Evolutionary conservation across 345 rosid species (phyloP).

Genomic region (Trapa bicornis): DNA sequence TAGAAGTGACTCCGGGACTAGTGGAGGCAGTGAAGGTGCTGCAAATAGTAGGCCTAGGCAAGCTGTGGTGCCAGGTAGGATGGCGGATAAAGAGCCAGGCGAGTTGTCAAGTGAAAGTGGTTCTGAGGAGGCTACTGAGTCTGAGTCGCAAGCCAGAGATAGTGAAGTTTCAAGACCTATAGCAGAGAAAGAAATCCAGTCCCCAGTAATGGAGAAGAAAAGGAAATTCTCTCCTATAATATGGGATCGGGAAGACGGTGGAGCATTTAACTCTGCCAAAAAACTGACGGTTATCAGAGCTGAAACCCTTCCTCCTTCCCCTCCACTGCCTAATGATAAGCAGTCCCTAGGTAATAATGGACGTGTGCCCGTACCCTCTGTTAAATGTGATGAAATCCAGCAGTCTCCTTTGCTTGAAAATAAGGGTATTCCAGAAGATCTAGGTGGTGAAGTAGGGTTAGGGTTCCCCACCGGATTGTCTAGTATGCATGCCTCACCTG

Average conservation of each 20-base stretch:
- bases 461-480: slow-evolving; percentile 27
- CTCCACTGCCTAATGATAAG: slow-evolving; percentile 32
- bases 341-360: slow-evolving; percentile 33
- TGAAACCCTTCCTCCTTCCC: slow-evolving; percentile 38
- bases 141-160: slow-evolving; percentile 30
- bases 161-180: slow-evolving; percentile 19
- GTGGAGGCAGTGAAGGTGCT: slow-evolving; percentile 24
- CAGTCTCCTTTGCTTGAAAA: slow-evolving; percentile 22
- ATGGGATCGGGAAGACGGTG: slow-evolving; percentile 84
- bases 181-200: slow-evolving; percentile 33
- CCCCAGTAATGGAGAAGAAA: slow-evolving; percentile 46
- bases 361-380: slow-evolving; percentile 26
- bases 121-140: slow-evolving; percentile 62
- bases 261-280: slow-evolving; percentile 23
- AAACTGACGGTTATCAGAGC: slow-evolving; percentile 25
- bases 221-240: slow-evolving; percentile 95
- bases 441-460: slow-evolving; percentile 10
- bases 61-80: slow-evolving; percentile 27
- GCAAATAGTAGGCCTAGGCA: slow-evolving; percentile 26
- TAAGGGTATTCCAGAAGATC: slow-evolving; percentile 18
- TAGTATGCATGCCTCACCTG: slow-evolving; percentile 16
- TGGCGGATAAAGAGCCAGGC: slow-evolving; percentile 85
- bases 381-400: slow-evolving; percentile 15
- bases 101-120: slow-evolving; percentile 99
- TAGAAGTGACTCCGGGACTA: slow-evolving; percentile 47